These are phyloP conservation scores for Psilocybe tampanensis DNA, from an alignment of 768 basidiomycete genomes.

Conservation along the genomic window DNA sequence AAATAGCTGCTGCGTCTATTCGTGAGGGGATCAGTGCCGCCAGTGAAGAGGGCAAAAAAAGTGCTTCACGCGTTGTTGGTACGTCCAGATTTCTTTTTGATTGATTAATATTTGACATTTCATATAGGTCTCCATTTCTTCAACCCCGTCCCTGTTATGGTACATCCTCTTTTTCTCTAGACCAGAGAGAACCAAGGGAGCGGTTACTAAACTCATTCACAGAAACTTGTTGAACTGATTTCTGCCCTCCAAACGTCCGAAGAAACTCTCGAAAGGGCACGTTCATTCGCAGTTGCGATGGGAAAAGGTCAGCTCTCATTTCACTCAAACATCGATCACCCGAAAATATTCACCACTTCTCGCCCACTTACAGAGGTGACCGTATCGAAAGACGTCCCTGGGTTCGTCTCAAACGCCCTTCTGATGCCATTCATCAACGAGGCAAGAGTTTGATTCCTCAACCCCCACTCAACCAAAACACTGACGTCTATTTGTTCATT, in stretches of 20 bases:
- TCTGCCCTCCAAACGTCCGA: conserved; percentile 88
- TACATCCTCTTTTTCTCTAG: conserved; percentile 26
- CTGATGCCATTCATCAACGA: conserved; percentile 99
- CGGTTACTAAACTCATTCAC: not conserved
- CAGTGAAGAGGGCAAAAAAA: conserved; percentile 63
- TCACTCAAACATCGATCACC: not conserved
- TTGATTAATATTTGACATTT: not conserved
- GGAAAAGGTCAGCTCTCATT: conserved; percentile 68
- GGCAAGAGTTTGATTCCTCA: conserved; percentile 36
- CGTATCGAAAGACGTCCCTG: conserved; percentile 88
- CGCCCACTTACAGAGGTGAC: conserved; percentile 73
- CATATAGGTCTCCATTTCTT: conserved; percentile 85
- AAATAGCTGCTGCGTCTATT: conserved; percentile 83
- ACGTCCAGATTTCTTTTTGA: conserved; percentile 19
- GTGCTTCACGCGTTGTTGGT: conserved; percentile 83
- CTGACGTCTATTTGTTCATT: not conserved
- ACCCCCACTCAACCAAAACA: not conserved
- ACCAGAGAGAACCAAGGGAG: not conserved
- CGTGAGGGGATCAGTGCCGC: conserved; percentile 57
- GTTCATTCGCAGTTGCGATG: conserved; percentile 82
- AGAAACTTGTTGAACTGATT: conserved; percentile 96
- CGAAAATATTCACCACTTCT: not conserved
- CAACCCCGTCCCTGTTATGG: conserved; percentile 97
- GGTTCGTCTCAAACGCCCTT: conserved; percentile 93
- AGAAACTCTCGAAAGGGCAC: conserved; percentile 74